Percentiles rank a stretch among this genome's conserved stretches.
These are phyloP conservation scores for Lecanicillium sp. DNA, from an alignment of 2,329 filamentous ascomycete genomes.

Conservation along the genomic window DNA sequence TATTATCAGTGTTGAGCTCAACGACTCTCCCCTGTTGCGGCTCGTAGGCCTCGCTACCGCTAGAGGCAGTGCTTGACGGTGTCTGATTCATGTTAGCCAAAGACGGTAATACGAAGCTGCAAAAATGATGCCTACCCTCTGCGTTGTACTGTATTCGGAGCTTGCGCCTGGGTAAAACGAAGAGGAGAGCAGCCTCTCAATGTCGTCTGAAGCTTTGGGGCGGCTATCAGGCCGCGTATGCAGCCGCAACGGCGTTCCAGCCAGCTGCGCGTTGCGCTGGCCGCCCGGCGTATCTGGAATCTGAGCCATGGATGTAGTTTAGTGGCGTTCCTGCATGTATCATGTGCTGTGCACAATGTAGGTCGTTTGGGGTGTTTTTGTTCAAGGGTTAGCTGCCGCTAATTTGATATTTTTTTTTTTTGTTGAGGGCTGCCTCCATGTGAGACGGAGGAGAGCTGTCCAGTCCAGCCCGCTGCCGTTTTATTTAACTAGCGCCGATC, in stretches of 20 bases:
- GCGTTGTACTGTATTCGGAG: neutral
- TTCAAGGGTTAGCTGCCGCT: too few relatives aligned
- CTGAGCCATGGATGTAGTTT: too few relatives aligned
- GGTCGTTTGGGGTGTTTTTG: too few relatives aligned
- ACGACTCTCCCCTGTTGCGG: too few relatives aligned
- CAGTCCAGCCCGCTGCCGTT: neutral
- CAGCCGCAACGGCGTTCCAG: neutral
- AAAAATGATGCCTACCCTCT: too few relatives aligned
- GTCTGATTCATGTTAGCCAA: neutral
- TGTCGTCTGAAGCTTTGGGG: neutral
- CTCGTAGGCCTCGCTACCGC: too few relatives aligned
- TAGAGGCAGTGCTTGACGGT: too few relatives aligned
- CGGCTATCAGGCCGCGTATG: neutral
- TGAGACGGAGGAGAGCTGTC: neutral
- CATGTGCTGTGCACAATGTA: too few relatives aligned
- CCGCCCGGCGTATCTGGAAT: neutral
- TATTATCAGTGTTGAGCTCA: too few relatives aligned
- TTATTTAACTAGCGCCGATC: conserved; percentile 1
- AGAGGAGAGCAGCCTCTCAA: conserved; percentile 8
- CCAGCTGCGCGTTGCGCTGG: neutral
- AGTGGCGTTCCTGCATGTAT: too few relatives aligned
- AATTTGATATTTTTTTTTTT: neutral
- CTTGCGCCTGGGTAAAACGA: conserved; percentile 5
- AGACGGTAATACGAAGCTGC: too few relatives aligned
- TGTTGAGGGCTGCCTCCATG: neutral